Percentiles rank a stretch among this genome's conserved stretches.
Evolutionary conservation across 2,329 filamentous ascomycete species (phyloP).

Genomic region (Allantophomopsis cytisporea): DNA sequence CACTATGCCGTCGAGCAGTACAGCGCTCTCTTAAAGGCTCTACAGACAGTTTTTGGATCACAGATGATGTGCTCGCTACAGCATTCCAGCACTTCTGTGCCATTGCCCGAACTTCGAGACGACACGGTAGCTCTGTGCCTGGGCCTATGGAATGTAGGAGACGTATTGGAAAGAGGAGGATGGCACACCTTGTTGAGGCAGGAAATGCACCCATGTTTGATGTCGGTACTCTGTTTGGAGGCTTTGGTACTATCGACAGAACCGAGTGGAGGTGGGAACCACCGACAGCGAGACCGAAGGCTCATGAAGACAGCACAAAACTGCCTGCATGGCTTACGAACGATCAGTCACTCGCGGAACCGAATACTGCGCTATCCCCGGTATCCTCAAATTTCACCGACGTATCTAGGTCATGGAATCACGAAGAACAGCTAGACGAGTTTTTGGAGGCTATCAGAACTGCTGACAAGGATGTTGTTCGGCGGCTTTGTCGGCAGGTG

Average conservation of each 20-base stretch:
- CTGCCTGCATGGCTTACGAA: slow-evolving; percentile 11
- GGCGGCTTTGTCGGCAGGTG: slow-evolving; percentile 5
- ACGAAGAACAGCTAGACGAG: not conserved
- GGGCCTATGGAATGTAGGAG: slow-evolving; percentile 19
- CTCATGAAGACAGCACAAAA: not conserved
- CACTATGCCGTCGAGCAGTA: slow-evolving; percentile 28
- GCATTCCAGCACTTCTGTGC: slow-evolving; percentile 32
- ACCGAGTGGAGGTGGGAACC: slow-evolving; percentile 17
- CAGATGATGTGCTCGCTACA: slow-evolving; percentile 37
- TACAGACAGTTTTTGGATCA: slow-evolving; percentile 40
- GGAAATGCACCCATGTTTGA: slow-evolving; percentile 5
- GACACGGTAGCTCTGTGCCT: slow-evolving; percentile 20
- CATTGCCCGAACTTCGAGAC: slow-evolving; percentile 14
- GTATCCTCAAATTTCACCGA: not conserved
- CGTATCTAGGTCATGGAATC: slow-evolving; percentile 3
- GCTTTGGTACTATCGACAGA: slow-evolving; percentile 10
- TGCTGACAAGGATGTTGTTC: slow-evolving; percentile 1
- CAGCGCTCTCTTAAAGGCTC: slow-evolving; percentile 24
- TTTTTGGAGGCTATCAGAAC: slow-evolving; percentile 3
- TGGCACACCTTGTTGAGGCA: slow-evolving; percentile 14
- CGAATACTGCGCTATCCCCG: not conserved
- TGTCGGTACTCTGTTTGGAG: slow-evolving; percentile 8
- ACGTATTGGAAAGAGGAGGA: slow-evolving; percentile 17
- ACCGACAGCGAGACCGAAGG: slow-evolving; percentile 8
- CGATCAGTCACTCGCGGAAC: slow-evolving; percentile 1